Conservation (phyloP, 1,139 yeast species). For the Entelexis paramagnoliae region DNA sequence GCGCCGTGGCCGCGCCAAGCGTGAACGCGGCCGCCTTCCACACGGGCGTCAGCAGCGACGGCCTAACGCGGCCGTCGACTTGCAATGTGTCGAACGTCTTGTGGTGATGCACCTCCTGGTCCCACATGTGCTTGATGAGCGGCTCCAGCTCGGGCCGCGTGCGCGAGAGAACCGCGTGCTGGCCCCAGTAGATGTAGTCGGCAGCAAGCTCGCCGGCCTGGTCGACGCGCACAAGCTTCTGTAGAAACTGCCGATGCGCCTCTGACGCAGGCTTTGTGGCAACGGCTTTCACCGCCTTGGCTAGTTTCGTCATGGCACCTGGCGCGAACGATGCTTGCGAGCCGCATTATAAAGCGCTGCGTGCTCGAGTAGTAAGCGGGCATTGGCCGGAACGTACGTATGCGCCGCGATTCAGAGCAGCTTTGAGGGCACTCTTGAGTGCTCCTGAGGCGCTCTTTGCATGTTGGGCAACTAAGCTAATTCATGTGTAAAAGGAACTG, state of each 20-base stretch:
- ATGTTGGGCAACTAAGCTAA: no score
- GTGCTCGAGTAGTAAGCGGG: background rate
- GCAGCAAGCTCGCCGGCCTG: slow-evolving; percentile 99
- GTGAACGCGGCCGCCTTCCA: slow-evolving; percentile 90
- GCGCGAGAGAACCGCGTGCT: slow-evolving; percentile 61
- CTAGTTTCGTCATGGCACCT: slow-evolving; percentile 8
- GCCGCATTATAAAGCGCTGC: background rate
- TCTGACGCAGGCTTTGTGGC: slow-evolving; percentile 13
- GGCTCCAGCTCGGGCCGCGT: slow-evolving; percentile 53
- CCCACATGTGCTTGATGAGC: slow-evolving; percentile 92
- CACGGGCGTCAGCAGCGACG: slow-evolving; percentile 77
- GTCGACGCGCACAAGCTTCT: slow-evolving; percentile 76
- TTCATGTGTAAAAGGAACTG: no score
- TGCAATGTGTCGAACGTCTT: slow-evolving; percentile 72
- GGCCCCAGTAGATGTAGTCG: slow-evolving; percentile 84
- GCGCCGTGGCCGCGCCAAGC: slow-evolving; percentile 79
- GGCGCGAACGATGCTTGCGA: background rate
- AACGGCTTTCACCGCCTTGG: slow-evolving; percentile 23
- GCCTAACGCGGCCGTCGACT: slow-evolving; percentile 69
- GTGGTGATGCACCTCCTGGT: slow-evolving; percentile 88
- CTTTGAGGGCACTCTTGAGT: no score
- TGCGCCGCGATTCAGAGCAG: no score
- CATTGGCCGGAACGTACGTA: no score
- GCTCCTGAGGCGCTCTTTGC: no score
- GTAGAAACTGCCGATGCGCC: slow-evolving; percentile 45